Base-by-base conservation (phyloP, 2,329 filamentous ascomycete genomes). In the Penicillium glabrum region DNA sequence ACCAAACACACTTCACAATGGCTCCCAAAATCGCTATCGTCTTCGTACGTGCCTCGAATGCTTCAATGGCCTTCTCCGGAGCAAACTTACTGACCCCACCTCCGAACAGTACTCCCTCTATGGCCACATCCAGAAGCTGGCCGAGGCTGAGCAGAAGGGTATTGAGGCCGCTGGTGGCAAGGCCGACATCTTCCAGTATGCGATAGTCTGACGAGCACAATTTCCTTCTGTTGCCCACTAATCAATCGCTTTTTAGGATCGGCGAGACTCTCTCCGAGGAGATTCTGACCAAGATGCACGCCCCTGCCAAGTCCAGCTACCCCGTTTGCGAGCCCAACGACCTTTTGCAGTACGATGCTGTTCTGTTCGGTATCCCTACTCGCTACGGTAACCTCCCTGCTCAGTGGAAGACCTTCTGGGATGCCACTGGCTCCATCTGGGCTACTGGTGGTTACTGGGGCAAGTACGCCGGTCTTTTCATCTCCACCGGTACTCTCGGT, bases 361-460 rank as follows among this genome's bases (percentile, higher is more conserved):
- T 97, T 81, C 87, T 99, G 63, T 84, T 98, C 69, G 95, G 95
- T 65, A 95, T 98, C 75, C 95, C 95, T 58, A 99, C 95, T 51
- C 86, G 95, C 66, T 99, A 91, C 80, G 95, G 95, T 69, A 98
- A 96, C 86, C 96, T 96, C 84, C 93, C 93, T 48, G 90, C 89
- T 19, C 95, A 99, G 80, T 97, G 90, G 90, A 97, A 95, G 83
- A 77, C 75, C 53, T 81, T 80, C 74, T 96, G 92, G 90, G 95
- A 99, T 82, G 84, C 85, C 78, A 93, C 91, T 24, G 93, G 93
- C 71, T 82, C 84, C 67, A 89, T 95, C 77, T 98, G 95, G 95
- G 79, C 83, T 60, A 75, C 78, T 14, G 93, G 93, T 61, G 86
- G 81, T 66, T 93, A 84, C 82, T 86, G 82, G 78, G 93, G 93